Conservation (phyloP, 345 rosid species). For the Brassica juncea region DNA sequence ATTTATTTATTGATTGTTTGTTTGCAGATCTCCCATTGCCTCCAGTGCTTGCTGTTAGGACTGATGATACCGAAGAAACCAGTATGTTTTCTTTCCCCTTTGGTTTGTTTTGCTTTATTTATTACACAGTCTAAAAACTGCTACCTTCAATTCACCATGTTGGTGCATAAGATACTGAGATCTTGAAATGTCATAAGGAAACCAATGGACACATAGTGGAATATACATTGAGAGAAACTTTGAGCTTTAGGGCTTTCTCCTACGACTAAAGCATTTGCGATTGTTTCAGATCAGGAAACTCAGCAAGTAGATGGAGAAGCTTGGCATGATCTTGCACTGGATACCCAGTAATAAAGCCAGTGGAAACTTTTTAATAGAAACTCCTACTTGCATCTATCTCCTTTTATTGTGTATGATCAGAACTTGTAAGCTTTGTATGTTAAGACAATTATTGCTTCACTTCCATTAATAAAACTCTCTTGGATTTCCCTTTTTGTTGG, state of each 20-base stretch:
- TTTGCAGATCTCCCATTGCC: slow-evolving; percentile 82
- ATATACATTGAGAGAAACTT: neutral
- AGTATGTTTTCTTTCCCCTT: slow-evolving; percentile 51
- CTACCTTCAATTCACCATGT: neutral
- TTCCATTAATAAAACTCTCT: neutral
- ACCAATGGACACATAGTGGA: neutral
- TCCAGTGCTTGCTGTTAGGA: slow-evolving; percentile 65
- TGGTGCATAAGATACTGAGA: neutral
- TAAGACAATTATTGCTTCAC: slow-evolving; percentile 12
- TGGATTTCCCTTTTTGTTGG: neutral
- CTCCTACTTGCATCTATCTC: neutral
- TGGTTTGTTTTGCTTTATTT: neutral
- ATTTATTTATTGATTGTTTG: slow-evolving; percentile 20
- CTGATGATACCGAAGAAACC: slow-evolving; percentile 85
- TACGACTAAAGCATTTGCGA: neutral
- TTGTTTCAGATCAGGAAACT: slow-evolving; percentile 70
- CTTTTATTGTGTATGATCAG: slow-evolving; percentile 11
- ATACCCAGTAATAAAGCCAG: slow-evolving; percentile 47
- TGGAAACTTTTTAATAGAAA: neutral
- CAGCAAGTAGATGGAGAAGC: slow-evolving; percentile 63
- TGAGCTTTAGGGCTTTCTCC: neutral
- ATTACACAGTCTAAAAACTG: neutral
- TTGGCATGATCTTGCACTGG: slow-evolving; percentile 91
- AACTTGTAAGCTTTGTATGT: slow-evolving; percentile 1
- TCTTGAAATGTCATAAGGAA: neutral